Evolutionary conservation across 805 yeast species (phyloP).

Genomic region (Lipomyces spencermartinsiae): DNA sequence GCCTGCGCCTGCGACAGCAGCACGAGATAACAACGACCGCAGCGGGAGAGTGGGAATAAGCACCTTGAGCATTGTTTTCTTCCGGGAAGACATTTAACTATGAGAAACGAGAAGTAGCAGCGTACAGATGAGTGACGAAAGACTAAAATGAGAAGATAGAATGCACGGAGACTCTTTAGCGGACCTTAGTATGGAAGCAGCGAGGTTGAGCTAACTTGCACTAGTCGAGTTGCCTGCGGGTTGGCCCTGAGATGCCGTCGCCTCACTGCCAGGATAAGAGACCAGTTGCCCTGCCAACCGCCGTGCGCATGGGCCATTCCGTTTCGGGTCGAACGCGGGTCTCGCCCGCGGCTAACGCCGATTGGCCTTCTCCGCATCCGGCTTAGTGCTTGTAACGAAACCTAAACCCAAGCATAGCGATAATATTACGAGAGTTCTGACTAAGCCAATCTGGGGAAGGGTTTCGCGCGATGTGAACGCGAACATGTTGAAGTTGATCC

Average conservation of each 20-base stretch:
- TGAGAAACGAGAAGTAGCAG: not conserved
- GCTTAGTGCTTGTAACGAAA: not conserved
- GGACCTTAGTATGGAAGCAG: not conserved
- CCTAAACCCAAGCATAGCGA: not conserved
- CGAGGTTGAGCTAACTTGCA: not conserved
- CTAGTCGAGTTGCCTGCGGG: not conserved
- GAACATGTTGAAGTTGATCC: not conserved
- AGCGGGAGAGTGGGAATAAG: conserved; percentile 13
- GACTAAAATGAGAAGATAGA: not conserved
- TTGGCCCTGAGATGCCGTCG: not conserved
- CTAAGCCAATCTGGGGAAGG: not conserved
- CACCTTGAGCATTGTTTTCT: conserved; percentile 54
- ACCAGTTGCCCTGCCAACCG: not conserved
- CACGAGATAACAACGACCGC: not conserved
- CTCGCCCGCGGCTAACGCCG: not conserved
- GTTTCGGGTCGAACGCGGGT: not conserved
- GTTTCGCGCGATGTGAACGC: not conserved
- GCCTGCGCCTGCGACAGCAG: not conserved
- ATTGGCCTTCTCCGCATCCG: not conserved
- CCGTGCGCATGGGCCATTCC: not conserved
- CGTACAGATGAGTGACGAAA: not conserved
- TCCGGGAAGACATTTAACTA: conserved; percentile 40
- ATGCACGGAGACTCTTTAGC: not conserved
- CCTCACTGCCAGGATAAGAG: not conserved
- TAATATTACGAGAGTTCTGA: not conserved